A percentile compares a stretch with the other conserved stretches of the same genome.
These are phyloP conservation scores for Gracilaria caudata DNA, from an alignment of 23 red algal genomes.

Conservation along the genomic window DNA sequence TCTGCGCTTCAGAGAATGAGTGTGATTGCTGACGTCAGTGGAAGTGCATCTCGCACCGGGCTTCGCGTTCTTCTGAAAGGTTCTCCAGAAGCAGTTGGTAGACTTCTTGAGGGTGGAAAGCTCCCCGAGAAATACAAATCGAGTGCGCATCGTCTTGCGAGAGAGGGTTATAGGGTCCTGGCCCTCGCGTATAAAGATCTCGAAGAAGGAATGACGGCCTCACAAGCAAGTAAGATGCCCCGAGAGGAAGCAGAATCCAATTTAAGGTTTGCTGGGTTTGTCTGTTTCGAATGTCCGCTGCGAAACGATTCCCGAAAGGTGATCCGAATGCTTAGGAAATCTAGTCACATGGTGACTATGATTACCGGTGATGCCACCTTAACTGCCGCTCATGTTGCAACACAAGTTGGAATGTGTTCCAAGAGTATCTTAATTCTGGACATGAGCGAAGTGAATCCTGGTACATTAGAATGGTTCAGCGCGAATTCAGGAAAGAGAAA, in stretches of 20 bases:
- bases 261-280: constrained; percentile 91
- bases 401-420: constrained; percentile 82
- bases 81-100: constrained; percentile 87
- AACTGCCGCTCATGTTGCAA: constrained; percentile 93
- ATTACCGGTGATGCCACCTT: constrained; percentile 96
- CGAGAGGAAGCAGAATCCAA: constrained; percentile 79
- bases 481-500: constrained; percentile 73
- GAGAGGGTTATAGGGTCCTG: constrained; percentile 88
- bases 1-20: constrained; percentile 97
- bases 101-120: constrained; percentile 56
- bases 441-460: constrained; percentile 39
- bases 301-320: constrained; percentile 87
- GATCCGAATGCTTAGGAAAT: constrained; percentile 71
- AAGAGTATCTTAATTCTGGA: constrained; percentile 80
- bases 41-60: constrained; percentile 22
- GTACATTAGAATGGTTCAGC: constrained; percentile 83
- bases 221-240: constrained; percentile 38
- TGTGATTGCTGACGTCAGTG: constrained; percentile 80
- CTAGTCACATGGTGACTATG: constrained; percentile 84
- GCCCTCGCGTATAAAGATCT: constrained; percentile 85
- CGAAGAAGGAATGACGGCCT: constrained; percentile 44
- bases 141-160: constrained; percentile 74
- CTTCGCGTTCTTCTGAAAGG: constrained; percentile 86
- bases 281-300: constrained; percentile 90
- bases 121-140: constrained; percentile 77